These are phyloP conservation scores for Kazachstania martiniae DNA, from an alignment of 805 yeast genomes.

Conservation along the genomic window DNA sequence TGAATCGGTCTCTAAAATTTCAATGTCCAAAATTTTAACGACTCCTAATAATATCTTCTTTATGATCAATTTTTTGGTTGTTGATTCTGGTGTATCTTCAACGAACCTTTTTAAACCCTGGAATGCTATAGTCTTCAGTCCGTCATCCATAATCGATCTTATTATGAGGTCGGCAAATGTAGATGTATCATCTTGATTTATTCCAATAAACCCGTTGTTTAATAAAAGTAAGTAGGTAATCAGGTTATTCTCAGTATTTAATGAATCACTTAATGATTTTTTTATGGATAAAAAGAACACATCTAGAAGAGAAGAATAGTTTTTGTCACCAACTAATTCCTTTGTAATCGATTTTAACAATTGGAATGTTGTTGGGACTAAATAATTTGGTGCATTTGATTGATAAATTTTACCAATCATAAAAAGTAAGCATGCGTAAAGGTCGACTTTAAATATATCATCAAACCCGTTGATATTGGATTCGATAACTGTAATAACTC, in stretches of 20 bases:
- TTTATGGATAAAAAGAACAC: slow-evolving; percentile 4
- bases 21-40: no score
- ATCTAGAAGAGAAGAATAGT: slow-evolving; percentile 13
- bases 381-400: slow-evolving; percentile 28
- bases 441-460: slow-evolving; percentile 53
- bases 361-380: slow-evolving; percentile 44
- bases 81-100: slow-evolving; percentile 21
- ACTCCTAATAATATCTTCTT: no score
- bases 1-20: background rate
- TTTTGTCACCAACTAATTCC: slow-evolving; percentile 23
- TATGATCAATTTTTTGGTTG: no score
- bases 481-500: slow-evolving; percentile 41
- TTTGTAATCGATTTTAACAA: slow-evolving; percentile 36
- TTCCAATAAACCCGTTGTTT: slow-evolving; percentile 24
- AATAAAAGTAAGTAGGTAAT: slow-evolving; percentile 36
- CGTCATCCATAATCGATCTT: slow-evolving; percentile 28
- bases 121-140: slow-evolving; percentile 33
- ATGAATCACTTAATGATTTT: background rate
- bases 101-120: slow-evolving; percentile 55
- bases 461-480: slow-evolving; percentile 59
- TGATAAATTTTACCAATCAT: slow-evolving; percentile 49
- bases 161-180: slow-evolving; percentile 27
- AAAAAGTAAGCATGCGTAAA: slow-evolving; percentile 58
- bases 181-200: slow-evolving; percentile 31
- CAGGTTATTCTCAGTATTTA: slow-evolving; percentile 28